phyloP scores from a whole-genome alignment of 768 basidiomycete species.

The Termitomyces sp. region DNA sequence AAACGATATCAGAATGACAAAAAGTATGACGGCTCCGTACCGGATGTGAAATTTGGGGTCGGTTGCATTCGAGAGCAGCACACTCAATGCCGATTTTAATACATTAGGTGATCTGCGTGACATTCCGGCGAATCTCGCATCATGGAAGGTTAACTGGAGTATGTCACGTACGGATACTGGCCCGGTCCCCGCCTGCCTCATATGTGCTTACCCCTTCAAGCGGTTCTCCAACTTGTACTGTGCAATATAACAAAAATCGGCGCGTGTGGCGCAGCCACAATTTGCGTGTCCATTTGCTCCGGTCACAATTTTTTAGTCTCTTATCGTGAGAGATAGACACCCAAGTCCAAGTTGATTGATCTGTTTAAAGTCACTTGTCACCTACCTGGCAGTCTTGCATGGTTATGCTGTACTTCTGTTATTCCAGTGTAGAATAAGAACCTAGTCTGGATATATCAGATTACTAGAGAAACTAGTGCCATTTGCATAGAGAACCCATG shows the following conservation, averaged over 20 bases:
- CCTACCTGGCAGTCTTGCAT: not conserved
- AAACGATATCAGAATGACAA: not conserved
- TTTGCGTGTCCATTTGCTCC: not conserved
- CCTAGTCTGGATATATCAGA: not conserved
- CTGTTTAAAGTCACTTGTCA: not conserved
- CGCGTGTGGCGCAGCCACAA: constrained; percentile 9
- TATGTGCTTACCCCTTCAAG: not conserved
- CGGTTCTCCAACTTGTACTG: not conserved
- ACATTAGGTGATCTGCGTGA: not conserved
- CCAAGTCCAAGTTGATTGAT: not conserved
- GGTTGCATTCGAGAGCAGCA: not conserved
- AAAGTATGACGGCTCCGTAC: not conserved
- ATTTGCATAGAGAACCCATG: not conserved
- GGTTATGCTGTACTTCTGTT: not conserved
- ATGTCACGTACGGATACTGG: not conserved
- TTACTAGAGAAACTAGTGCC: not conserved
- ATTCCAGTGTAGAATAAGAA: not conserved
- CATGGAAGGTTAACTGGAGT: not conserved
- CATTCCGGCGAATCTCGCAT: not conserved
- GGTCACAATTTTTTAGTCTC: not conserved
- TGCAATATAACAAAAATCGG: not conserved
- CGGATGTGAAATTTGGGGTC: not conserved
- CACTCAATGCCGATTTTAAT: no score
- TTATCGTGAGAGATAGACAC: not conserved
- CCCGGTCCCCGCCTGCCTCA: not conserved